phyloP scores from a whole-genome alignment of 1,284 basidiomycete species.

The Ganoderma resinaceum region DNA sequence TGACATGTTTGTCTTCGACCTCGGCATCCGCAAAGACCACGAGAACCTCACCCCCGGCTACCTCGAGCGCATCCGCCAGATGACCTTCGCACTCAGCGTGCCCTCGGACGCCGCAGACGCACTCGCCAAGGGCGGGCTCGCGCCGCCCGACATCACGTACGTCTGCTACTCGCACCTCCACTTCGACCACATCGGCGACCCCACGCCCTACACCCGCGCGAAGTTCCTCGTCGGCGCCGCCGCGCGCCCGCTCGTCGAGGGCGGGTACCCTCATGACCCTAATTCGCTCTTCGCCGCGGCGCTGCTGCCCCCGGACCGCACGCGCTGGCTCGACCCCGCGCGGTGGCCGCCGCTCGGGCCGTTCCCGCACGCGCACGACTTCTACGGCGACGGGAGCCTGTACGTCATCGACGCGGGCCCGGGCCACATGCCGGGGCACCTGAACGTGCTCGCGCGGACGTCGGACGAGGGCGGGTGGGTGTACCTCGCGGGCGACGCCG shows the following conservation, averaged over 20 bases:
- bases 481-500: constrained; percentile 61
- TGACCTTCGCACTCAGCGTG: constrained; percentile 36
- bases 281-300: constrained; percentile 42
- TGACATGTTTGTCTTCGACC: constrained; percentile 54
- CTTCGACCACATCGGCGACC: constrained; percentile 53
- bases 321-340: constrained; percentile 37
- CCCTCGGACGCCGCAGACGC: constrained; percentile 55
- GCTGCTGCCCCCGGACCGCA: constrained; percentile 52
- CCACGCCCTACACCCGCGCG: constrained; percentile 51
- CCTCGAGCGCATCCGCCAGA: constrained; percentile 18
- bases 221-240: constrained; percentile 53
- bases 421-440: constrained; percentile 60
- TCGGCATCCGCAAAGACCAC: constrained; percentile 57
- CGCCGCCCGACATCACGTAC: constrained; percentile 49
- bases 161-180: constrained; percentile 61
- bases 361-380: constrained; percentile 59
- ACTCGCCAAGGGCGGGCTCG: constrained; percentile 53
- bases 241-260: constrained; percentile 41
- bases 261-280: constrained; percentile 52
- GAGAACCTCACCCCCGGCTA: constrained; percentile 45
- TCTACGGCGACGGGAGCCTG: constrained; percentile 61
- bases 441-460: constrained; percentile 63
- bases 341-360: constrained; percentile 45
- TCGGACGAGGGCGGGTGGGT: constrained; percentile 61
- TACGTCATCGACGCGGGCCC: constrained; percentile 59